phyloP scores from a whole-genome alignment of 345 rosid genomes.

The Aethionema arabicum region DNA sequence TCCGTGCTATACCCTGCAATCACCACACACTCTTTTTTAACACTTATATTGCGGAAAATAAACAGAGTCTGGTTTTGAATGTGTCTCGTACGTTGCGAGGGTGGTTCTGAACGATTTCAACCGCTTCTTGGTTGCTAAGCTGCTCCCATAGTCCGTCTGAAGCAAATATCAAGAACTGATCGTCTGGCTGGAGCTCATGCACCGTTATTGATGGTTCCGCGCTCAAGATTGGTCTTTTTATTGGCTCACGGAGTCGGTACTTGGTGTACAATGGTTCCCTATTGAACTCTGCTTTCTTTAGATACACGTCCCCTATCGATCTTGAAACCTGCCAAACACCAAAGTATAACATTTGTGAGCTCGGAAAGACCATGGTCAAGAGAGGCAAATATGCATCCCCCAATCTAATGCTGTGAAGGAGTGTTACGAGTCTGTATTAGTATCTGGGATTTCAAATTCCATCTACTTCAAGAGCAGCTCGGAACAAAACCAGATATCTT shows the following conservation, averaged over 20 bases:
- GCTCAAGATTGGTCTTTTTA: slow-evolving; percentile 72
- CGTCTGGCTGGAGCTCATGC: slow-evolving; percentile 63
- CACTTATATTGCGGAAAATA: neutral
- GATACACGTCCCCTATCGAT: slow-evolving; percentile 81
- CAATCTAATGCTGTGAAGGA: too few relatives aligned
- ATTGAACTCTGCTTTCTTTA: slow-evolving; percentile 79
- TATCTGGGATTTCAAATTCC: too few relatives aligned
- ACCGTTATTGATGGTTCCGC: slow-evolving; percentile 67
- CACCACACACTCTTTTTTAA: slow-evolving; percentile 2
- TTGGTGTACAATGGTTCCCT: slow-evolving; percentile 76
- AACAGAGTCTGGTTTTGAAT: neutral
- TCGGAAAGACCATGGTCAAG: too few relatives aligned
- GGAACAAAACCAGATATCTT: too few relatives aligned
- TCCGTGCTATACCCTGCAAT: slow-evolving; percentile 60
- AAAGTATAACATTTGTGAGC: too few relatives aligned
- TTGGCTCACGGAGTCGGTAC: slow-evolving; percentile 75
- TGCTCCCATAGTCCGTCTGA: slow-evolving; percentile 96
- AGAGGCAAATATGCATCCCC: too few relatives aligned
- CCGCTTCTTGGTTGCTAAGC: slow-evolving; percentile 77
- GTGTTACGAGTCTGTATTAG: too few relatives aligned
- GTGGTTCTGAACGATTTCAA: slow-evolving; percentile 73
- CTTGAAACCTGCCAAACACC: slow-evolving; percentile 59
- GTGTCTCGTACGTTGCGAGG: slow-evolving; percentile 54
- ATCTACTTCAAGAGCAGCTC: too few relatives aligned
- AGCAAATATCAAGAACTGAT: slow-evolving; percentile 80